A percentile compares a stretch with the other conserved stretches of the same genome.
Evolutionary conservation across 768 basidiomycete genomes (phyloP).

Genomic region (Xanthoconium stramineum): DNA sequence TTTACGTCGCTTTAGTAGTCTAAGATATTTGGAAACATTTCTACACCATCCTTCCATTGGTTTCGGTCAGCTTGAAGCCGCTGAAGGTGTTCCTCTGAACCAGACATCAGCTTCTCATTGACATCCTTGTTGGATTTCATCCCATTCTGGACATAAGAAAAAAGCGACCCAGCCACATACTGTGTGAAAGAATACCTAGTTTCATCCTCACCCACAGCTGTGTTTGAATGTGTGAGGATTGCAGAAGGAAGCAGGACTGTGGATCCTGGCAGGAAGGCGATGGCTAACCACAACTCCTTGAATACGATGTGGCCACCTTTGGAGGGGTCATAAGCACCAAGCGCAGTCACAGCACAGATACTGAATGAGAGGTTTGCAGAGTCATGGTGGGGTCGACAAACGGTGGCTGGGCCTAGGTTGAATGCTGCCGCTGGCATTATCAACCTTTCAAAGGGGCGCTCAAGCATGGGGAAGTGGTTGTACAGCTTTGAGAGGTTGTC

Average conservation of each 20-base stretch:
- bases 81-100: no score
- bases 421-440: background rate
- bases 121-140: background rate
- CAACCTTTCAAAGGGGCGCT: background rate
- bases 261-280: background rate
- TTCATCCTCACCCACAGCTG: background rate
- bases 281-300: background rate
- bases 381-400: constrained; percentile 1
- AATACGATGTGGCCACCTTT: background rate
- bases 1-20: no score
- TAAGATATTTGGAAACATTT: no score
- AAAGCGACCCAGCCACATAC: background rate
- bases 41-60: no score
- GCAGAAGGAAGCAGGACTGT: background rate
- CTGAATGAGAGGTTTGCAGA: constrained; percentile 2
- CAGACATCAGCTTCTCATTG: background rate
- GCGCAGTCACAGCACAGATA: background rate
- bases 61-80: no score
- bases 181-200: constrained; percentile 5
- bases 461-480: fast-evolving
- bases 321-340: background rate
- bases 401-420: background rate
- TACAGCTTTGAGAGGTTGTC: background rate
- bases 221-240: background rate
- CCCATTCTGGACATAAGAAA: constrained; percentile 5